phyloP scores from a whole-genome alignment of 2,329 filamentous ascomycete species.

The Fusarium globosum region DNA sequence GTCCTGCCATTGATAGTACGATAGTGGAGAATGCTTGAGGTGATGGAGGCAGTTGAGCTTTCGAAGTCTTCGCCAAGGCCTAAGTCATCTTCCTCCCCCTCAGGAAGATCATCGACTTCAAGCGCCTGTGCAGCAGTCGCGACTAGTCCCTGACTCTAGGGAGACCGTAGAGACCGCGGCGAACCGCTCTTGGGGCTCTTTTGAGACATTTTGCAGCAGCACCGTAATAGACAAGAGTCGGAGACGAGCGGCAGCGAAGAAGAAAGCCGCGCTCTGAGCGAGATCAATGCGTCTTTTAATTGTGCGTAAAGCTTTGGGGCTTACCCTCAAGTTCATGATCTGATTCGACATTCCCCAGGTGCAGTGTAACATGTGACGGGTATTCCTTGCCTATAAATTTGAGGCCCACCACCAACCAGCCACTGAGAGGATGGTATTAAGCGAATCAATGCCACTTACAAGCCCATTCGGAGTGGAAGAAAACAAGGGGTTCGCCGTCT shows the following conservation, averaged over 20 bases:
- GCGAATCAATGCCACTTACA: not conserved
- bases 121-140: not conserved
- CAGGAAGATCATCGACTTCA: conserved; percentile 5
- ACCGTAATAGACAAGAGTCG: not conserved
- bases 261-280: not conserved
- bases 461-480: not conserved
- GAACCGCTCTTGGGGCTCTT: conserved; percentile 11
- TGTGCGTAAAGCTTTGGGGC: not conserved
- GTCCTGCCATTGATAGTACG: conserved; percentile 21
- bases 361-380: not conserved
- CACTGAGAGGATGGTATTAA: not conserved
- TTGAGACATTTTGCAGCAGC: not conserved
- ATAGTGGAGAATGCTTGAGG: conserved; percentile 21
- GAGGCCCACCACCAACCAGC: not conserved
- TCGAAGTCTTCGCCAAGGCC: conserved; percentile 9
- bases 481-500: not conserved
- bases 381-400: not conserved
- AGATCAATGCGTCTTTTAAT: conserved; percentile 2
- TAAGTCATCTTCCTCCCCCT: conserved; percentile 9
- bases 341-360: not conserved
- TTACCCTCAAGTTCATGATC: conserved; percentile 2
- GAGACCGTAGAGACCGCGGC: not conserved
- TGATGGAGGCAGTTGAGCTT: conserved; percentile 18
- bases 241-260: not conserved
- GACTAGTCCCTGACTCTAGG: not conserved